These are phyloP conservation scores for Fusarium solani-melongenae DNA, from an alignment of 2,329 filamentous ascomycete genomes.

Conservation along the genomic window DNA sequence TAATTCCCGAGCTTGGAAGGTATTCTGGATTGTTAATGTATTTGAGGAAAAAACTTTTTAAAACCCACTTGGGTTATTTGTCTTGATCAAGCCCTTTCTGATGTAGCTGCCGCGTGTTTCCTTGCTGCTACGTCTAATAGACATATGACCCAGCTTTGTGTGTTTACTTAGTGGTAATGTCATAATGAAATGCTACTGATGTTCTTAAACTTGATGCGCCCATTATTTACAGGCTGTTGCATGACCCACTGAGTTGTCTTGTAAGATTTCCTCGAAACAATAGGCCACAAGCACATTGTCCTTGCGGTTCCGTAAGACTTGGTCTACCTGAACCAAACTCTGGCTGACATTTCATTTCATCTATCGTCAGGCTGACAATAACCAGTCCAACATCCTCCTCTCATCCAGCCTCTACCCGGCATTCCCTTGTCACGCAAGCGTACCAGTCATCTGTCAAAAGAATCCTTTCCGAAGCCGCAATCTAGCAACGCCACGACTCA, in stretches of 20 bases:
- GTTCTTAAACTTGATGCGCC: not conserved
- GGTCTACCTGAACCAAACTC: not conserved
- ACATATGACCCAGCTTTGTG: constrained; percentile 38
- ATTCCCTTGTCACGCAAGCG: constrained; percentile 5
- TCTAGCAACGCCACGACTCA: not conserved
- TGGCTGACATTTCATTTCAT: not conserved
- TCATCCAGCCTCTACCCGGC: not conserved
- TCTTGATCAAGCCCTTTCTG: constrained; percentile 38
- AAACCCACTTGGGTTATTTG: constrained; percentile 43
- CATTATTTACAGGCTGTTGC: not conserved
- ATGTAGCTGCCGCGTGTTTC: constrained; percentile 43
- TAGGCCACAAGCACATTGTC: not conserved
- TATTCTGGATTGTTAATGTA: constrained; percentile 47
- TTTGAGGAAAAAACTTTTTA: constrained; percentile 43
- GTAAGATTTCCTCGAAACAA: not conserved
- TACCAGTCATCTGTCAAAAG: not conserved
- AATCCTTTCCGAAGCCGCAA: not conserved
- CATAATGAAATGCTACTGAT: constrained; percentile 13
- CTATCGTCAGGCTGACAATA: not conserved
- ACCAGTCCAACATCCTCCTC: not conserved
- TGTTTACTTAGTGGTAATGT: constrained; percentile 25
- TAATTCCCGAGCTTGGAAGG: constrained; percentile 39
- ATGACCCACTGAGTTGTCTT: not conserved
- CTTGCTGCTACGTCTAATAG: constrained; percentile 44
- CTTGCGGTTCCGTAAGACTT: not conserved